These are phyloP conservation scores for Posidonia oceanica DNA, from an alignment of 116 monocot genomes.

Conservation along the genomic window DNA sequence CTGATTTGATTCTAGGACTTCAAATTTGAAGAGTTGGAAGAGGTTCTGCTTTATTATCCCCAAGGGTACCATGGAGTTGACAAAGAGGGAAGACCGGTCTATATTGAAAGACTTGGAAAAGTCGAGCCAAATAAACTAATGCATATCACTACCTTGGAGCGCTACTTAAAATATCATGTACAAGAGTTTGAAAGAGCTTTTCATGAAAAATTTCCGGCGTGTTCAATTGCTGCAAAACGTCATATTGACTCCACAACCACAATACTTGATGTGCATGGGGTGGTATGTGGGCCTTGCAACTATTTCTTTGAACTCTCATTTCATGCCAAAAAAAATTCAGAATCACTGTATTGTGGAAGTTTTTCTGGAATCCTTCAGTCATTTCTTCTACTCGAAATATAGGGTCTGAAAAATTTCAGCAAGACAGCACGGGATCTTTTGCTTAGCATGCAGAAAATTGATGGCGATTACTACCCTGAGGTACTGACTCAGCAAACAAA, in stretches of 20 bases:
- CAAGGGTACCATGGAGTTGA: conserved; percentile 77
- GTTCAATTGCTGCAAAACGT: conserved; percentile 48
- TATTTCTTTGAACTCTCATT: neutral
- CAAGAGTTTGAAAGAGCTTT: conserved; percentile 67
- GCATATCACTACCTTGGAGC: conserved; percentile 45
- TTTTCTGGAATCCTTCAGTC: neutral
- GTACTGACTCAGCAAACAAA: conserved; percentile 8
- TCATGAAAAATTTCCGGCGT: conserved; percentile 56
- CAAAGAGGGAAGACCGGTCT: conserved; percentile 51
- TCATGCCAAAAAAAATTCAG: neutral
- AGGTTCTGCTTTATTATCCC: conserved; percentile 45
- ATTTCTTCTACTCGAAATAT: neutral
- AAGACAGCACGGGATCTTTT: conserved; percentile 51
- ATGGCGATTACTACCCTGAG: conserved; percentile 68
- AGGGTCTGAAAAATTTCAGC: conserved; percentile 58
- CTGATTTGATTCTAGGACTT: conserved; percentile 33
- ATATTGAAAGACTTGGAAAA: conserved; percentile 60
- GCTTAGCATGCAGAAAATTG: conserved; percentile 50
- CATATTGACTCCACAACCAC: conserved; percentile 47
- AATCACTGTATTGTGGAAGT: neutral
- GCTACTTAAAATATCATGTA: conserved; percentile 65
- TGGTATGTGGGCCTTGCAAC: conserved; percentile 26
- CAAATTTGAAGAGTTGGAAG: conserved; percentile 39
- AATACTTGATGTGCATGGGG: conserved; percentile 60
- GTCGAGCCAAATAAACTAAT: conserved; percentile 60